phyloP scores from a whole-genome alignment of 192 early-diverging fungal genomes.

The Coemansia sp. region DNA sequence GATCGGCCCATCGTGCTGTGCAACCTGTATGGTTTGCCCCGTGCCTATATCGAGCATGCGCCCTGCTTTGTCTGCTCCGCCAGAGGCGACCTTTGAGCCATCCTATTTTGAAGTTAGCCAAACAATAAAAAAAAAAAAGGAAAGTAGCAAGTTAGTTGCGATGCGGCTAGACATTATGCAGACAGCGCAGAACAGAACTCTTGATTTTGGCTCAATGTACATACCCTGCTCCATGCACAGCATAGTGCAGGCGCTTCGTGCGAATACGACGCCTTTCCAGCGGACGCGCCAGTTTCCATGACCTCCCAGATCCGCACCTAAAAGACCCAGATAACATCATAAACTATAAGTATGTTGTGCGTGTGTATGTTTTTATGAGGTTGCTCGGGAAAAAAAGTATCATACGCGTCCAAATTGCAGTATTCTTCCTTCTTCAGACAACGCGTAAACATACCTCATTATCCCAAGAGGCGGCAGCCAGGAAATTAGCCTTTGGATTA shows the following conservation, averaged over 20 bases:
- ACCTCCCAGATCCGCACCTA: slow-evolving; percentile 95
- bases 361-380: neutral
- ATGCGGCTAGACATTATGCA: neutral
- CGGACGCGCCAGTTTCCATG: slow-evolving; percentile 67
- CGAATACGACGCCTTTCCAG: slow-evolving; percentile 74
- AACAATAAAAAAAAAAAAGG: neutral
- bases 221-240: slow-evolving; percentile 70
- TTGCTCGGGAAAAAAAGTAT: neutral
- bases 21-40: slow-evolving; percentile 78
- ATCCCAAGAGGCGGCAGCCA: slow-evolving; percentile 92
- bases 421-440: neutral
- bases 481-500: slow-evolving; percentile 75
- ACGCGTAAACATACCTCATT: slow-evolving; percentile 53
- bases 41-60: slow-evolving; percentile 82
- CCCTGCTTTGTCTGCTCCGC: slow-evolving; percentile 86
- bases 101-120: too few relatives aligned
- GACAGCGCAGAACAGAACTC: neutral
- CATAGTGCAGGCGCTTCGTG: slow-evolving; percentile 84
- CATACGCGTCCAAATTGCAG: neutral
- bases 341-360: neutral
- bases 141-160: neutral
- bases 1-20: slow-evolving; percentile 89
- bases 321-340: neutral
- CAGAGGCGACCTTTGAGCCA: slow-evolving; percentile 85
- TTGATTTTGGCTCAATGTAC: slow-evolving; percentile 17